A percentile compares a stretch with the other conserved stretches of the same genome.
Conservation (phyloP, 192 early-diverging fungal species). For the Umbelopsis sp. region DNA sequence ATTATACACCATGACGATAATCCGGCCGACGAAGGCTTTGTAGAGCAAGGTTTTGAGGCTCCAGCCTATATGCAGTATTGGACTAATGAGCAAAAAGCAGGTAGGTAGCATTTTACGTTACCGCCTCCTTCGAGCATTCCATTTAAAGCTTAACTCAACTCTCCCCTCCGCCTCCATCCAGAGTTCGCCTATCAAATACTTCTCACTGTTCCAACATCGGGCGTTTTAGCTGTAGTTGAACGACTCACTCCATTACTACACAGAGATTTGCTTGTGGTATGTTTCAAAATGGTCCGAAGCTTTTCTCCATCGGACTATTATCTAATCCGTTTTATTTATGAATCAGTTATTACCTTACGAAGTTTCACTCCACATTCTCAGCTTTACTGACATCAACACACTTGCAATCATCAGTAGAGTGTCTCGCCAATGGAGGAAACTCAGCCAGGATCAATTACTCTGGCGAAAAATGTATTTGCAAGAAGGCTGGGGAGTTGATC, state of each 20-base stretch:
- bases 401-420: constrained; percentile 49
- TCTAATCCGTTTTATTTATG: neutral
- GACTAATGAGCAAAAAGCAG: constrained; percentile 53
- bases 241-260: constrained; percentile 54
- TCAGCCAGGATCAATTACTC: constrained; percentile 60
- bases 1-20: neutral
- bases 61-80: constrained; percentile 42
- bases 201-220: constrained; percentile 48
- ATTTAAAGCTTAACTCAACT: too few species aligned
- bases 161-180: constrained; percentile 5
- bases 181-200: constrained; percentile 63
- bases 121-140: neutral
- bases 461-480: constrained; percentile 58
- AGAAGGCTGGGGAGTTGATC: constrained; percentile 24
- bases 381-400: constrained; percentile 50
- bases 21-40: constrained; percentile 33
- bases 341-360: constrained; percentile 51
- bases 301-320: neutral
- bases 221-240: constrained; percentile 42
- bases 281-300: neutral
- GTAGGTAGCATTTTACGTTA: constrained; percentile 21
- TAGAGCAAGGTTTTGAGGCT: constrained; percentile 41
- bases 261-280: constrained; percentile 56
- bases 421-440: constrained; percentile 58
- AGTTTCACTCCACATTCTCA: constrained; percentile 56